Percentiles rank a stretch among this genome's conserved stretches.
Conservation (phyloP, 179 eudicot species). For the Beta corolliflora region DNA sequence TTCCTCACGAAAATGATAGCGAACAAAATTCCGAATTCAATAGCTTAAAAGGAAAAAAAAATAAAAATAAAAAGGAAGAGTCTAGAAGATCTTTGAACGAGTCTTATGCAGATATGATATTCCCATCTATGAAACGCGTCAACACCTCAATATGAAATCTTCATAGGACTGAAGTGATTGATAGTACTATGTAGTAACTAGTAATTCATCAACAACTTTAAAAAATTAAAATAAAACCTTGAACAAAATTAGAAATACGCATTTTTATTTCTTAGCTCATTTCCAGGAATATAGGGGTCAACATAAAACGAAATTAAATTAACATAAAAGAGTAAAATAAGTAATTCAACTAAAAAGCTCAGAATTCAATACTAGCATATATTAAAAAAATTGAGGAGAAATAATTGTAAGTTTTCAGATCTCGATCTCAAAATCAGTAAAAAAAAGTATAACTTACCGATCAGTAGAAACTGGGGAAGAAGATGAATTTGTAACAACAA, state of each 20-base stretch:
- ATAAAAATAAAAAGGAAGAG: too few relatives aligned
- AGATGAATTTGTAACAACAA: conserved; percentile 45
- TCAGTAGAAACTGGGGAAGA: conserved; percentile 54
- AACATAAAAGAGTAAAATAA: not conserved
- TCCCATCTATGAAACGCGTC: not conserved
- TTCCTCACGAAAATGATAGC: not conserved
- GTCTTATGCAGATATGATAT: not conserved
- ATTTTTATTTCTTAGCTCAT: not conserved
- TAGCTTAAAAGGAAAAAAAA: too few relatives aligned
- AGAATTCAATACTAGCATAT: too few relatives aligned
- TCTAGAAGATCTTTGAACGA: conserved; percentile 6
- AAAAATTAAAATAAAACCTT: not conserved
- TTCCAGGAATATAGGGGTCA: not conserved
- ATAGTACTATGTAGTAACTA: not conserved
- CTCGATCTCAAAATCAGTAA: conserved; percentile 27
- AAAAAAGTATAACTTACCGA: conserved; percentile 45
- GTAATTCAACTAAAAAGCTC: not conserved
- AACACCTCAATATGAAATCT: conserved; percentile 2
- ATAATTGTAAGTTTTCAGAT: conserved; percentile 1
- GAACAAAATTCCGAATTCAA: too few relatives aligned
- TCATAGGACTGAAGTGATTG: not conserved
- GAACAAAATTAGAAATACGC: not conserved
- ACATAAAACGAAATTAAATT: not conserved
- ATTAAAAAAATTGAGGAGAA: not conserved
- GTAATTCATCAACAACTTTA: not conserved